Conservation (phyloP, 768 basidiomycete species). For the Boletus rubropictus region DNA sequence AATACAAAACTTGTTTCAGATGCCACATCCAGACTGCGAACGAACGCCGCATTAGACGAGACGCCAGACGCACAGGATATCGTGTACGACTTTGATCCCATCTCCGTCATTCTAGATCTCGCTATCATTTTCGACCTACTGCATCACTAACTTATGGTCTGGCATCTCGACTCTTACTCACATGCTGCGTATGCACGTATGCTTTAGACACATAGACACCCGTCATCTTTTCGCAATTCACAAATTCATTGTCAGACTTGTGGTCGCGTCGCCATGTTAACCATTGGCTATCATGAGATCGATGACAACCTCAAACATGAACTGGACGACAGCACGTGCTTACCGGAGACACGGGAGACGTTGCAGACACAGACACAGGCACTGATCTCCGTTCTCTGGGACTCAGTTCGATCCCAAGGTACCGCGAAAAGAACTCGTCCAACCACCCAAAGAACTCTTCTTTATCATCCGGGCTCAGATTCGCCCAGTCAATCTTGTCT, state of each 20-base stretch:
- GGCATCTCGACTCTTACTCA: slow-evolving; percentile 7
- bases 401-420: slow-evolving; percentile 27
- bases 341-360: slow-evolving; percentile 13
- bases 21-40: slow-evolving; percentile 30
- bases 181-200: slow-evolving; percentile 13
- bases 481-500: slow-evolving; percentile 57
- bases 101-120: slow-evolving; percentile 14
- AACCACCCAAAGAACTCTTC: slow-evolving; percentile 71
- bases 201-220: slow-evolving; percentile 5
- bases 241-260: background rate
- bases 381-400: slow-evolving; percentile 1
- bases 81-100: background rate
- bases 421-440: slow-evolving; percentile 69
- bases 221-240: slow-evolving; percentile 1
- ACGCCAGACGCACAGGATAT: background rate
- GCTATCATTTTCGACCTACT: slow-evolving; percentile 4
- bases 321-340: slow-evolving; percentile 2
- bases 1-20: slow-evolving; percentile 35
- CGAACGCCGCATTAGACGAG: slow-evolving; percentile 12
- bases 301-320: background rate
- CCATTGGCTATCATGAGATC: slow-evolving; percentile 15
- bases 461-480: slow-evolving; percentile 64
- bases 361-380: background rate
- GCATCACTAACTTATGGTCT: slow-evolving; percentile 15
- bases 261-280: slow-evolving; percentile 23